Evolutionary conservation across 2,329 filamentous ascomycete species (phyloP).

Genomic region (Chrysoporthe deuterocubensis): DNA sequence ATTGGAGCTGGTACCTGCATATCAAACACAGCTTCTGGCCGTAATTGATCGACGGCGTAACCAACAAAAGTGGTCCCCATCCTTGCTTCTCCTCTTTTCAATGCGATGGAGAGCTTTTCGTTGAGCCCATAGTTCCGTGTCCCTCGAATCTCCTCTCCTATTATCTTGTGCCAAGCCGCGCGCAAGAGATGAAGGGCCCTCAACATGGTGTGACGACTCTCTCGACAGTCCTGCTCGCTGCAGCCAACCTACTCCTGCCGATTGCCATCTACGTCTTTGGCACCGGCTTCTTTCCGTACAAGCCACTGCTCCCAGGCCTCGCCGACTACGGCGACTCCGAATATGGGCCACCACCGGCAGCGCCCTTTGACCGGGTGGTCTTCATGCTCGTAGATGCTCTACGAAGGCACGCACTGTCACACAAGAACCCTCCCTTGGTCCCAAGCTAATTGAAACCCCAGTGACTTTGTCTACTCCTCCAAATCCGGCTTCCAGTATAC

Average conservation of each 20-base stretch:
- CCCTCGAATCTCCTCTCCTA: conserved; percentile 6
- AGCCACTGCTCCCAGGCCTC: conserved; percentile 86
- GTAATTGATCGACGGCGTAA: neutral
- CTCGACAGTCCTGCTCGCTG: conserved; percentile 53
- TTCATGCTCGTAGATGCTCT: conserved; percentile 99
- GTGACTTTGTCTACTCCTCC: conserved; percentile 89
- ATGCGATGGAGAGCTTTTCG: conserved; percentile 27
- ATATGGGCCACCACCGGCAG: conserved; percentile 60
- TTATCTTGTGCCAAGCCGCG: conserved; percentile 6
- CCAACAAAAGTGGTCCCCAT: neutral
- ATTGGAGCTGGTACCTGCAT: conserved; percentile 2
- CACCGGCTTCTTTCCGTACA: conserved; percentile 95
- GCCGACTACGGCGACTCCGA: conserved; percentile 67
- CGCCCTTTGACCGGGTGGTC: conserved; percentile 85
- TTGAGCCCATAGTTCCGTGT: conserved; percentile 15
- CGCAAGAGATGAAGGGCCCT: conserved; percentile 35
- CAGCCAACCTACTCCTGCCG: conserved; percentile 79
- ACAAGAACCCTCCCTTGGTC: neutral
- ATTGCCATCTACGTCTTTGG: conserved; percentile 78
- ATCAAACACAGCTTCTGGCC: neutral
- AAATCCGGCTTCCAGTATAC: conserved; percentile 85
- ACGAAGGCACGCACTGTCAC: conserved; percentile 64
- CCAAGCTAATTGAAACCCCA: conserved; percentile 42
- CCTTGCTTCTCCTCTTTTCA: neutral
- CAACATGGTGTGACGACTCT: conserved; percentile 35